Base-by-base conservation (phyloP, 129 eudicot species). In the Logfia minima region DNA sequence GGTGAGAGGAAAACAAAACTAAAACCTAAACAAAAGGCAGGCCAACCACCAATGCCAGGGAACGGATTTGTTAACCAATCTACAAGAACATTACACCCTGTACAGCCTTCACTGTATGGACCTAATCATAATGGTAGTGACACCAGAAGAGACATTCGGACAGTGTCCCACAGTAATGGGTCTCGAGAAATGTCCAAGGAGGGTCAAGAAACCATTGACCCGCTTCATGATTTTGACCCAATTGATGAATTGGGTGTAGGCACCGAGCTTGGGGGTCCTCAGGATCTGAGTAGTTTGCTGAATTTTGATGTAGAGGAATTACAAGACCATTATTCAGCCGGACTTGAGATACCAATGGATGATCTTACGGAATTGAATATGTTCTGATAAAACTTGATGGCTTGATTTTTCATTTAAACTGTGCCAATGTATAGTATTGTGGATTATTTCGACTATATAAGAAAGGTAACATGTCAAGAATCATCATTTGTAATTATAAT, bases 281-380 rank as follows among this genome's bases (percentile, higher is more conserved):
- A 86, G 83, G 98, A 92, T 77, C 63, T 92, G 62, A 79, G 79
- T 81, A 80, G 86, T 72, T 87, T 90, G 86, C 79, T 92, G 48
- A 88, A 88, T 71, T 89, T 92, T 77, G 98, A 89, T 4, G 91
- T 80, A 0, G 98, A 87, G 63, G 88, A 86, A 23, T 66, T 86
- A 69, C 90, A 86, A 71, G 96, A 89, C 73, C 83, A 87, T 80
- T 90, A 75, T 83, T 74, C 91, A 18, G 81, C 80, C 45, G 98
- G 98, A 43, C 96, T 89, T 68, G 91, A 83, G 22, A 89, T 92
- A 84, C 98, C 98, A 2, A 92, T 92, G 98, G 98, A 92, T 67
- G 98, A 92, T 82, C 91, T 92, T 59, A 72, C 92, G 0, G 92
- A 86, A 48, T 68, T 87, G 77, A 87, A 86, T 70, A 85, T 92